Evolutionary conservation across 2,329 filamentous ascomycete genomes (phyloP), one percentile per base, ranked within the genome.

Genomic region (Neofusicoccum umdonicola): DNA sequence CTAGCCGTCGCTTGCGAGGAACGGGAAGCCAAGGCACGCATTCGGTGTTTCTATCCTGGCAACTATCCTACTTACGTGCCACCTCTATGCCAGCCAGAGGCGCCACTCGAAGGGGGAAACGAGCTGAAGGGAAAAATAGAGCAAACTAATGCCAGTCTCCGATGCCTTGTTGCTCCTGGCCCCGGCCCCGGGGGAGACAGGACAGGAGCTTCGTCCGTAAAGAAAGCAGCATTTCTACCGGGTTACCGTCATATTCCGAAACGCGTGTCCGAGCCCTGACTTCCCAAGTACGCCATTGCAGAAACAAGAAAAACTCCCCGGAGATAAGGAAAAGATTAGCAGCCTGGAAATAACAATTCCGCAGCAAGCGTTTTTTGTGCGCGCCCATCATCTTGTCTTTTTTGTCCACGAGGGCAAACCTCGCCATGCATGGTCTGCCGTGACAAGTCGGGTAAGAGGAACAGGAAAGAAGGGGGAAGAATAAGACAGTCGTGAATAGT

Each of bases 31-130:
- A 60, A 60, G 56, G 27, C 56, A 47, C 42, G 41, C 42, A 47
- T n/a, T 60, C 56, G 41, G 42, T 47, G 56, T 60, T 60, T 60
- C 56, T 60, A 60, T 60, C 56, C 56, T 60, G 56, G 56, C 56
- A 47, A 60, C 56, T 44, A 60, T 60, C 56, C 56, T 60, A 60
- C 42, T 57, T 27, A 57, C 44, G 42, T 41, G 56, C 39, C 56
- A 45, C 56, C 56, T 45, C 56, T 60, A 60, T 60, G n/a, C 56
- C 56, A 35, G 56, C 42, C 42, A 60, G 56, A 60, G 56, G 56
- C 41, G 56, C 42, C 56, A 34, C 56, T 31, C 27, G 42, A 60
- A 22, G 31, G 34, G 42, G n/a, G 42, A 11, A 57, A 6, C 52
- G 37, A 22, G 22, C 34, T 5, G 52, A 57, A 27, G 27, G 4